Evolutionary conservation across 352 stramenopile genomes (phyloP).

Genomic region (Pythium aquatile): DNA sequence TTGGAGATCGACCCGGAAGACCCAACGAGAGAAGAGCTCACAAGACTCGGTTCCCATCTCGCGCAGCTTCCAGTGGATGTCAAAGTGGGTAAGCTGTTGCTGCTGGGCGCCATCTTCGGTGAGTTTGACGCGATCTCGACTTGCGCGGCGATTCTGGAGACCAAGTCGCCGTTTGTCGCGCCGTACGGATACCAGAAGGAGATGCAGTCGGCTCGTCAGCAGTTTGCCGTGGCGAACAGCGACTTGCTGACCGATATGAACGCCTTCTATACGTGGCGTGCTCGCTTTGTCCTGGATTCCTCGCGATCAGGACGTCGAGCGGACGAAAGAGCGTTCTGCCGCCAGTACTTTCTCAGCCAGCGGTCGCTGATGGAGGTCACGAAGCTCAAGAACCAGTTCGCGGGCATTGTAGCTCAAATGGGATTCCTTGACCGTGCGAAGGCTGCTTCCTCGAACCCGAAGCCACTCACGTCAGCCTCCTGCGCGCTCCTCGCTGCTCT

Average conservation of each 20-base stretch:
- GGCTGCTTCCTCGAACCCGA: not conserved
- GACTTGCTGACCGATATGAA: constrained; percentile 80
- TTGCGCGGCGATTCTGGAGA: constrained; percentile 72
- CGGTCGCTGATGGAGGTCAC: constrained; percentile 56
- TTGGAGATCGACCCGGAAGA: constrained; percentile 45
- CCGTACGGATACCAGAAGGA: constrained; percentile 68
- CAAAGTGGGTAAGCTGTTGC: constrained; percentile 96
- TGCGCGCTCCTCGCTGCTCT: constrained; percentile 62
- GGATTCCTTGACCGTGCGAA: constrained; percentile 45
- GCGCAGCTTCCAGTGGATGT: constrained; percentile 95
- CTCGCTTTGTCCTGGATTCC: not conserved
- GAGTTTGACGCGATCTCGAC: constrained; percentile 77
- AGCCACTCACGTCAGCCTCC: constrained; percentile 46
- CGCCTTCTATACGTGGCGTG: constrained; percentile 65
- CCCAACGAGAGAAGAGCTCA: constrained; percentile 68
- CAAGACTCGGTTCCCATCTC: constrained; percentile 92
- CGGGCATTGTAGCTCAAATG: constrained; percentile 55
- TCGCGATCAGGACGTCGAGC: not conserved
- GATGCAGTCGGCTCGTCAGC: constrained; percentile 60
- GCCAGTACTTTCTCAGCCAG: constrained; percentile 60
- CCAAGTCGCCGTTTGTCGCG: constrained; percentile 80
- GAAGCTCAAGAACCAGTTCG: constrained; percentile 80
- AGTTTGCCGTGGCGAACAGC: constrained; percentile 56
- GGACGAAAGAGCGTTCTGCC: constrained; percentile 64
- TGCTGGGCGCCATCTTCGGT: constrained; percentile 94